Conservation (phyloP, 2,329 filamentous ascomycete species). For the Zarea fungicola region DNA sequence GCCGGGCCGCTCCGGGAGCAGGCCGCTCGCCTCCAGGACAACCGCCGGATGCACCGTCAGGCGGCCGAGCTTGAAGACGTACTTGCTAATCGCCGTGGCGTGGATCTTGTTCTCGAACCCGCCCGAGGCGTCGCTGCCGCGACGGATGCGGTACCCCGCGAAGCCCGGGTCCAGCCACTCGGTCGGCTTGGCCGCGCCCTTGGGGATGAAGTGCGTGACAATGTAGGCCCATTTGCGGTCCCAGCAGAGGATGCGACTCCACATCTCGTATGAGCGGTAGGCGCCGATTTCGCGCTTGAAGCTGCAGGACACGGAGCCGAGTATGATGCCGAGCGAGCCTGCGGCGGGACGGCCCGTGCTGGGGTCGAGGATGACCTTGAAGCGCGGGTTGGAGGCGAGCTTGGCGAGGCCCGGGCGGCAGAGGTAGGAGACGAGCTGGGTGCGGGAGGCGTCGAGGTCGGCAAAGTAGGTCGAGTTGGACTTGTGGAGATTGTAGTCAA, state of each 20-base stretch:
- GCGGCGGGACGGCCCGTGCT: conserved; percentile 43
- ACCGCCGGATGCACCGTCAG: conserved; percentile 80
- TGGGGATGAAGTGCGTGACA: conserved; percentile 66
- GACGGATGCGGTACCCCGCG: conserved; percentile 36
- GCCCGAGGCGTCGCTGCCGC: conserved; percentile 29
- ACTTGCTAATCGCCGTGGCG: conserved; percentile 71
- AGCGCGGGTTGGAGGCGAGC: conserved; percentile 43
- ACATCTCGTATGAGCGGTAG: conserved; percentile 67
- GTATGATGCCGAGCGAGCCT: conserved; percentile 56
- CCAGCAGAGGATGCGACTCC: conserved; percentile 66
- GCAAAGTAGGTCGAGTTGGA: conserved; percentile 81
- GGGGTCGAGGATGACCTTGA: conserved; percentile 46
- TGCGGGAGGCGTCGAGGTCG: conserved; percentile 78
- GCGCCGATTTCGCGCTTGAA: conserved; percentile 71
- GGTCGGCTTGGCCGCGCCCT: conserved; percentile 51
- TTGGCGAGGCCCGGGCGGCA: conserved; percentile 53
- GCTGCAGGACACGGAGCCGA: conserved; percentile 68
- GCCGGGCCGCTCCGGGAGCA: conserved; percentile 69
- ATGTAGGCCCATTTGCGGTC: conserved; percentile 80
- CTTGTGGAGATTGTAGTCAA: conserved; percentile 83
- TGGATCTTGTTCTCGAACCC: conserved; percentile 60
- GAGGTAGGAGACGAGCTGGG: conserved; percentile 70
- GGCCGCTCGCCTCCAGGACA: conserved; percentile 62
- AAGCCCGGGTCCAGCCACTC: conserved; percentile 46
- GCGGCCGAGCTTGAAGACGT: conserved; percentile 76